These are phyloP conservation scores for Pecoramyces ruminantium DNA, from an alignment of 192 early-diverging fungal genomes.

Conservation along the genomic window DNA sequence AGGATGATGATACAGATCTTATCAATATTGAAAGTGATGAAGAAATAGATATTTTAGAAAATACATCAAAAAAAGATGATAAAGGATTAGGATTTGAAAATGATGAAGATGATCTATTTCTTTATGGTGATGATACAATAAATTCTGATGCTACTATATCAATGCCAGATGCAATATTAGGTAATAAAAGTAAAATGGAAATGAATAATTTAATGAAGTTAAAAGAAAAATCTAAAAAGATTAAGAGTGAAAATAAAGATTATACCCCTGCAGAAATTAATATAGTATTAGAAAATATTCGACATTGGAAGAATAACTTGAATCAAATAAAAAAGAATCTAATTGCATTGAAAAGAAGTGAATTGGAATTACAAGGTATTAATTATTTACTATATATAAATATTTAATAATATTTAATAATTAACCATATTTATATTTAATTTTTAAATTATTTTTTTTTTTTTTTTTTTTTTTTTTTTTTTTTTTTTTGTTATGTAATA, in stretches of 20 bases:
- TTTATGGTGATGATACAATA: neutral
- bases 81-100: neutral
- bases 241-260: neutral
- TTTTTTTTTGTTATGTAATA: too few species aligned
- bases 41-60: neutral
- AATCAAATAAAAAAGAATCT: neutral
- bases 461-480: too few species aligned
- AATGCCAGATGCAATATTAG: neutral
- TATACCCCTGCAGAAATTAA: neutral
- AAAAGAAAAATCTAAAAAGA: neutral
- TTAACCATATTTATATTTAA: too few species aligned
- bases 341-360: neutral
- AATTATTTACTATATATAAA: too few species aligned
- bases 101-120: neutral
- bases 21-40: neutral
- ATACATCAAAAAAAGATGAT: neutral
- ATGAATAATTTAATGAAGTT: neutral
- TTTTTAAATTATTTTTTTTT: too few species aligned
- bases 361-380: neutral
- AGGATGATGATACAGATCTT: neutral
- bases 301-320: neutral
- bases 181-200: neutral
- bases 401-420: too few species aligned
- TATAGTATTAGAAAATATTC: neutral
- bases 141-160: neutral